These are phyloP conservation scores for Albugo laibachii DNA, from an alignment of 352 stramenopile species.

Conservation along the genomic window DNA sequence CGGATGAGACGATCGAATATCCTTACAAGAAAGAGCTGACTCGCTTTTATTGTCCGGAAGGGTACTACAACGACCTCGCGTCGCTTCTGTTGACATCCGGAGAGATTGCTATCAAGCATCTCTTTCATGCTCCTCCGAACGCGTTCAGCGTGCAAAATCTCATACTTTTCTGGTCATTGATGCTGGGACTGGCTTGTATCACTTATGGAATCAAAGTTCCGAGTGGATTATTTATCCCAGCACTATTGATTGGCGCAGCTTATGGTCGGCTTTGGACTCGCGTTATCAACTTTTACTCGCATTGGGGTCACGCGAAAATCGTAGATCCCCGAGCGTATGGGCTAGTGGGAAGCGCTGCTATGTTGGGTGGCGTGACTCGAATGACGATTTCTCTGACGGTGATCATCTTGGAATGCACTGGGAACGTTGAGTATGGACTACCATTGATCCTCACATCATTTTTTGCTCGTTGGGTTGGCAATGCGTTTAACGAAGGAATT, in stretches of 20 bases:
- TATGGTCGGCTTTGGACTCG: conserved; percentile 83
- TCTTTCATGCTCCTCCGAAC: conserved; percentile 84
- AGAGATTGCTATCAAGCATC: conserved; percentile 86
- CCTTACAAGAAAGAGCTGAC: conserved; percentile 80
- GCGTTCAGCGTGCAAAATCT: conserved; percentile 59
- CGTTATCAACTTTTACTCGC: conserved; percentile 69
- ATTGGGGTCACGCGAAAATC: conserved; percentile 25
- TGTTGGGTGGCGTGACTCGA: conserved; percentile 91
- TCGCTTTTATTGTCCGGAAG: conserved; percentile 87
- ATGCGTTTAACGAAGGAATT: conserved; percentile 97
- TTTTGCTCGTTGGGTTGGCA: conserved; percentile 90
- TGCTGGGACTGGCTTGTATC: conserved; percentile 69
- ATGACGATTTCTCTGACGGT: conserved; percentile 98
- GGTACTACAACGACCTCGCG: conserved; percentile 95
- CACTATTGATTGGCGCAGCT: conserved; percentile 86
- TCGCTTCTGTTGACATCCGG: conserved; percentile 89
- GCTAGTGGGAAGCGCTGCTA: conserved; percentile 88
- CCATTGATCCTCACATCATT: conserved; percentile 96
- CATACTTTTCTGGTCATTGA: conserved; percentile 51
- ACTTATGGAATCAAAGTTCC: conserved; percentile 94
- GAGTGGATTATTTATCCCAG: conserved; percentile 92
- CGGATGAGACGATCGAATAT: conserved; percentile 47
- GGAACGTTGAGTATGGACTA: conserved; percentile 95
- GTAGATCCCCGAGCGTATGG: conserved; percentile 85
- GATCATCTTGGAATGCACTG: conserved; percentile 95